Conservation (phyloP, 2,329 filamentous ascomycete genomes). For the Pseudogymnoascus sp. region DNA sequence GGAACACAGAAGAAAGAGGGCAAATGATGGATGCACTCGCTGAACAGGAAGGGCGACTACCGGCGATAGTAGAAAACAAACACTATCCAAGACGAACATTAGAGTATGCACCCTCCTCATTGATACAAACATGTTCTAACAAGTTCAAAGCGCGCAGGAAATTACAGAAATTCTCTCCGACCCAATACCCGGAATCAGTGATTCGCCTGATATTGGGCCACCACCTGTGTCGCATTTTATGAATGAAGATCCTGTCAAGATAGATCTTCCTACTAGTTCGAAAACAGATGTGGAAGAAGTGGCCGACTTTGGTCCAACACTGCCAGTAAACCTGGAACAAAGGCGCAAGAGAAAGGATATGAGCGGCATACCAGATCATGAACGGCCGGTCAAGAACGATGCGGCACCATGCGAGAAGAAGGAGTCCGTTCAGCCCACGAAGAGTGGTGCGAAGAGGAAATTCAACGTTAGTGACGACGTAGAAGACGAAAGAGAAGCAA, state of each 20-base stretch:
- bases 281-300: conserved; percentile 20
- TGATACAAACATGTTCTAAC: conserved; percentile 29
- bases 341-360: conserved; percentile 30
- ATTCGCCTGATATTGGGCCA: conserved; percentile 64
- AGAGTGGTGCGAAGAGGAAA: conserved; percentile 53
- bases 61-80: conserved; percentile 66
- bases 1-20: conserved; percentile 47
- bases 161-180: conserved; percentile 24
- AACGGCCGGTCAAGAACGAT: conserved; percentile 13
- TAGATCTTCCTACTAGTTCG: conserved; percentile 40
- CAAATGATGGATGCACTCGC: conserved; percentile 34
- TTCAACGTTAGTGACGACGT: conserved; percentile 50
- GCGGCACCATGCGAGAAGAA: conserved; percentile 12
- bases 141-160: conserved; percentile 27
- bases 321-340: conserved; percentile 31
- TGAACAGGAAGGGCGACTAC: conserved; percentile 41
- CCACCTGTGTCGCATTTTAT: conserved; percentile 54
- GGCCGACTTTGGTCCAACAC: conserved; percentile 20
- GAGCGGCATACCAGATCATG: conserved; percentile 17
- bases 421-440: conserved; percentile 31
- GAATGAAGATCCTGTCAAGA: conserved; percentile 49
- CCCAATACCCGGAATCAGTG: conserved; percentile 35
- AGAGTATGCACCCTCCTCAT: conserved; percentile 45
- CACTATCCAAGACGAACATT: conserved; percentile 61
- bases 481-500: conserved; percentile 33